These are phyloP conservation scores for Cryphonectria nitschkei DNA, from an alignment of 2,329 filamentous ascomycete genomes.

Conservation along the genomic window DNA sequence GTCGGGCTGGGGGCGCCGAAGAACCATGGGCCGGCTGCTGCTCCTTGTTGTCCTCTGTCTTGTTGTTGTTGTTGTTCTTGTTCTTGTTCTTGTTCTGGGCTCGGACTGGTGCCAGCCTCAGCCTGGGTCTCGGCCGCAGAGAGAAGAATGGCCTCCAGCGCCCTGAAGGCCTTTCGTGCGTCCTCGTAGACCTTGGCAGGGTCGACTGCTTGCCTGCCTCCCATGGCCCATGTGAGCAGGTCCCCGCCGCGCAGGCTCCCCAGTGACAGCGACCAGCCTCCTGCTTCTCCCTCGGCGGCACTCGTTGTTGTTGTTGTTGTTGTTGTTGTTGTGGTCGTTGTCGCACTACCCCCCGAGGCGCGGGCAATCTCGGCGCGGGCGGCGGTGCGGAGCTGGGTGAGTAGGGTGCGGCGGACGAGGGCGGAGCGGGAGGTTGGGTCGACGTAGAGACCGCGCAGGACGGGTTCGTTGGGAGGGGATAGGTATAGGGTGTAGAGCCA, in stretches of 20 bases:
- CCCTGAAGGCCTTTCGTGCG: conserved; percentile 50
- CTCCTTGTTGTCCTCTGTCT: too few relatives aligned
- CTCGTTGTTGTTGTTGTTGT: too few relatives aligned
- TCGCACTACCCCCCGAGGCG: conserved; percentile 45
- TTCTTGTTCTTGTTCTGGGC: conserved; percentile 28
- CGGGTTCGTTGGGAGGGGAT: conserved; percentile 65
- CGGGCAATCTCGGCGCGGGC: conserved; percentile 76
- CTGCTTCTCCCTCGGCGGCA: neutral
- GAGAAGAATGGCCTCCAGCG: conserved; percentile 50
- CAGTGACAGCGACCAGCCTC: conserved; percentile 14
- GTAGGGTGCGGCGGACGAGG: conserved; percentile 65
- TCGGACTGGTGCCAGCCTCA: too few relatives aligned
- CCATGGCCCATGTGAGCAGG: conserved; percentile 22
- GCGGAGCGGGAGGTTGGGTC: conserved; percentile 60
- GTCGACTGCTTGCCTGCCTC: conserved; percentile 44
- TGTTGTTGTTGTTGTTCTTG: too few relatives aligned
- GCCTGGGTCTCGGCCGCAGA: too few relatives aligned
- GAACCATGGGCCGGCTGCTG: conserved; percentile 47
- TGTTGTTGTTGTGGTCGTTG: too few relatives aligned
- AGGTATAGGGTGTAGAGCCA: conserved; percentile 91
- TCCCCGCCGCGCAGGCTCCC: conserved; percentile 16
- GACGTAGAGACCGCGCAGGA: conserved; percentile 76
- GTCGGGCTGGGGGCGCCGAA: conserved; percentile 59
- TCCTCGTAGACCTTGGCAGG: conserved; percentile 45
- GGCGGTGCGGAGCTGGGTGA: conserved; percentile 70